Evolutionary conservation across 2,329 filamentous ascomycete genomes (phyloP).

Genomic region (Ascochyta viciae-villosae): DNA sequence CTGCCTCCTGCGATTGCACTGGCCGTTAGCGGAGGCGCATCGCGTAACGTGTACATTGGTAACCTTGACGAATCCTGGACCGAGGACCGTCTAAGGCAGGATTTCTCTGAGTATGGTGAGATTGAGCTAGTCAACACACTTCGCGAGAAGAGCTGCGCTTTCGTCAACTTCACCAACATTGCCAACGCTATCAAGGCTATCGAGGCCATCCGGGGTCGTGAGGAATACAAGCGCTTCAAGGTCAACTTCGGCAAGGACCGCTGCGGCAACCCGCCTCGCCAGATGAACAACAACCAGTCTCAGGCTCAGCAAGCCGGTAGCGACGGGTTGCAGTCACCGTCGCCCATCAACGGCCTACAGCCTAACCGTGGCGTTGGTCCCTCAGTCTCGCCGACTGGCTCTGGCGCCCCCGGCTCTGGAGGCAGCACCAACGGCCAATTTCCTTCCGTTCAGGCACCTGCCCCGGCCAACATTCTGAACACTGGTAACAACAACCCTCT

Average conservation of each 20-base stretch:
- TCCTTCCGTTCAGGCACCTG: slow-evolving; percentile 67
- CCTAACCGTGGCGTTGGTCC: slow-evolving; percentile 60
- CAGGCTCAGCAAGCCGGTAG: slow-evolving; percentile 71
- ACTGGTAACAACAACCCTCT: slow-evolving; percentile 82
- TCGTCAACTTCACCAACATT: slow-evolving; percentile 99
- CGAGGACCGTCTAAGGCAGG: slow-evolving; percentile 91
- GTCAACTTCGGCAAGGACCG: slow-evolving; percentile 99
- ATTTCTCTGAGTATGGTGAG: slow-evolving; percentile 97
- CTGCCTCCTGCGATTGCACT: slow-evolving; percentile 94
- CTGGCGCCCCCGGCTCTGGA: slow-evolving; percentile 63
- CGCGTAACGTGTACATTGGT: slow-evolving; percentile 97
- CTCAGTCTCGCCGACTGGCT: slow-evolving; percentile 67
- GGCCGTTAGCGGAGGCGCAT: slow-evolving; percentile 94
- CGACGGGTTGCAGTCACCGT: slow-evolving; percentile 63
- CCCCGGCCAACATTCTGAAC: slow-evolving; percentile 78
- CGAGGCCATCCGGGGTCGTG: slow-evolving; percentile 90
- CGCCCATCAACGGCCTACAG: slow-evolving; percentile 65
- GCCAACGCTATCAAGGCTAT: slow-evolving; percentile 99
- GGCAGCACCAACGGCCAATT: slow-evolving; percentile 63
- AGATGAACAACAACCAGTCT: slow-evolving; percentile 69
- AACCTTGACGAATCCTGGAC: slow-evolving; percentile 98
- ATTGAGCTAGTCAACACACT: slow-evolving; percentile 97
- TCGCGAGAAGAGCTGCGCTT: slow-evolving; percentile 98
- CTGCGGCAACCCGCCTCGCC: slow-evolving; percentile 93
- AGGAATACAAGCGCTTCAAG: slow-evolving; percentile 98